phyloP scores from a whole-genome alignment of 768 basidiomycete genomes.

The Suillus subaureus region DNA sequence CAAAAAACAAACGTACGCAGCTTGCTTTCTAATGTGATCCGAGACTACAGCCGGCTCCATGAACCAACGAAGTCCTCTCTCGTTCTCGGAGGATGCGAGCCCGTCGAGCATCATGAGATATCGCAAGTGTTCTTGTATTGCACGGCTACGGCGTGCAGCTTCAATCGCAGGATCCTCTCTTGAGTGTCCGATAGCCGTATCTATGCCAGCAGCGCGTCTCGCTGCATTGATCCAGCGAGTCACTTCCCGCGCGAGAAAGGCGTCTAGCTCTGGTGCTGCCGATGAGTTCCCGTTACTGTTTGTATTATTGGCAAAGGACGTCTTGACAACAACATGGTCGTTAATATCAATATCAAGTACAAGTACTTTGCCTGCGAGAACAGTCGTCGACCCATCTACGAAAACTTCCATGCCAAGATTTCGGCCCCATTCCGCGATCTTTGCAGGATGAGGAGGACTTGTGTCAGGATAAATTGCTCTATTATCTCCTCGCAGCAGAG shows the following conservation, averaged over 20 bases:
- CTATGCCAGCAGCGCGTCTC: constrained; percentile 24
- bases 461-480: constrained; percentile 31
- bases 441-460: constrained; percentile 30
- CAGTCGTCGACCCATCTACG: constrained; percentile 61
- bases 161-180: constrained; percentile 50
- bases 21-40: constrained; percentile 21
- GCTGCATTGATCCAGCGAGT: constrained; percentile 57
- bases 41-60: constrained; percentile 40
- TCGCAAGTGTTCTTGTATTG: constrained; percentile 56
- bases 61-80: constrained; percentile 76
- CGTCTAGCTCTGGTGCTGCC: constrained; percentile 51
- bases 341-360: constrained; percentile 76
- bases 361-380: constrained; percentile 78
- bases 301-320: constrained; percentile 63
- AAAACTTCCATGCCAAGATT: constrained; percentile 76
- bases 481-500: constrained; percentile 16
- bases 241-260: constrained; percentile 58
- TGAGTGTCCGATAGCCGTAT: constrained; percentile 34
- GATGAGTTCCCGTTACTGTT: constrained; percentile 50
- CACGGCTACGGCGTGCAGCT: constrained; percentile 50
- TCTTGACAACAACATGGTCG: constrained; percentile 57
- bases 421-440: constrained; percentile 63
- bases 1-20: constrained; percentile 14
- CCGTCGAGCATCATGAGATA: constrained; percentile 76
- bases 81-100: constrained; percentile 56